Evolutionary conservation across 495 filamentous ascomycete species (phyloP).

Genomic region (Patellaria atrata): DNA sequence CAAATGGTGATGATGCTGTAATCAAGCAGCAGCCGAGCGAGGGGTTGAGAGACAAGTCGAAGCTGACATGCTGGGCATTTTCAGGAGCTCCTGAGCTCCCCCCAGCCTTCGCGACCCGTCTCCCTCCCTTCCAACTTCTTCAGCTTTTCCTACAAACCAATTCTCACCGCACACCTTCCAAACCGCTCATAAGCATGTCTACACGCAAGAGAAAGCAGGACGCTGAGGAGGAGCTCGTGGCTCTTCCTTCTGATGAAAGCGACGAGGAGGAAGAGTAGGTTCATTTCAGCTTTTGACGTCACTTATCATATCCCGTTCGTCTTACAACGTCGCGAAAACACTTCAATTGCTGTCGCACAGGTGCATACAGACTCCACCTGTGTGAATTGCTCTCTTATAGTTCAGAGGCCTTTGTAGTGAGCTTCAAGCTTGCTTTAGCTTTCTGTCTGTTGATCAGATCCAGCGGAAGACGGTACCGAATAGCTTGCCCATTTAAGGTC

Average conservation of each 20-base stretch:
- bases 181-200: constrained; percentile 32
- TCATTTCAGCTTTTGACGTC: constrained; percentile 19
- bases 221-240: constrained; percentile 43
- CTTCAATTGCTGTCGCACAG: constrained; percentile 10
- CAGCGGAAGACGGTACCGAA: too few relatives aligned
- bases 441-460: too few relatives aligned
- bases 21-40: too few relatives aligned
- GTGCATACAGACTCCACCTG: too few relatives aligned
- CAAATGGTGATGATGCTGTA: too few relatives aligned
- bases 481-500: too few relatives aligned
- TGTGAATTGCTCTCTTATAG: too few relatives aligned
- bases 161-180: constrained; percentile 5
- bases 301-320: constrained; percentile 15
- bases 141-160: constrained; percentile 5
- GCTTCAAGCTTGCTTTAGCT: too few relatives aligned
- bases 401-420: too few relatives aligned
- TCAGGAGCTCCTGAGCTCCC: constrained; percentile 6
- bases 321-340: constrained; percentile 5
- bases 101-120: constrained; percentile 9
- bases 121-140: constrained; percentile 7
- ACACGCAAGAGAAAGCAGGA: constrained; percentile 56
- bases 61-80: too few relatives aligned
- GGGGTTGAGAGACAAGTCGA: too few relatives aligned
- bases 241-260: constrained; percentile 45
- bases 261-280: constrained; percentile 54